Conservation (phyloP, 2,329 filamentous ascomycete species). For the Neofusicoccum laricinum region DNA sequence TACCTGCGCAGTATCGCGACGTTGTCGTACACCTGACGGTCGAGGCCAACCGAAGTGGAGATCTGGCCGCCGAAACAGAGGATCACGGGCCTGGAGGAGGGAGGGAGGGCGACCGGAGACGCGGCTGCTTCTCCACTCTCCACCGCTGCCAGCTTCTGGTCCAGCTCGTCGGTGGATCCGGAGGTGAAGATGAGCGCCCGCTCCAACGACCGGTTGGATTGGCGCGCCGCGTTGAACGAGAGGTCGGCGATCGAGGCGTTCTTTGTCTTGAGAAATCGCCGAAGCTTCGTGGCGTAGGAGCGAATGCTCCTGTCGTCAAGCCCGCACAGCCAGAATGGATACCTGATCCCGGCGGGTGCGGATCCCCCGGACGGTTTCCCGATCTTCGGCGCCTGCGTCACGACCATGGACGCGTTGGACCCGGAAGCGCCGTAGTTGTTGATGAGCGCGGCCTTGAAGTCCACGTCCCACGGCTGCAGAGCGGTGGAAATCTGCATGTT, state of each 20-base stretch:
- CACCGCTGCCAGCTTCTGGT: background rate
- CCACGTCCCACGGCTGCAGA: slow-evolving; percentile 13
- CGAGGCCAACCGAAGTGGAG: slow-evolving; percentile 16
- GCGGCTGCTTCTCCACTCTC: background rate
- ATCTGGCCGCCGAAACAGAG: slow-evolving; percentile 25
- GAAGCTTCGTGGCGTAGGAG: slow-evolving; percentile 8
- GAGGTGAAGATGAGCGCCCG: background rate
- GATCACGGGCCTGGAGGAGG: slow-evolving; percentile 18
- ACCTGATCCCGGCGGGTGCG: background rate
- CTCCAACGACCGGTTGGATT: background rate
- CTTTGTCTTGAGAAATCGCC: background rate
- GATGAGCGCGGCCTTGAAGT: background rate
- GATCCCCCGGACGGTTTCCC: too few species aligned
- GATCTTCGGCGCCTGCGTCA: background rate
- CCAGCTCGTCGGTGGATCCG: background rate
- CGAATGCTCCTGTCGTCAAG: slow-evolving; percentile 6
- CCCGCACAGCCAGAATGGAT: slow-evolving; percentile 15
- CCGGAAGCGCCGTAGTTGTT: background rate
- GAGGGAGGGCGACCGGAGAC: background rate
- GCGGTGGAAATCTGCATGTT: slow-evolving; percentile 17
- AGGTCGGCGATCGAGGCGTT: background rate
- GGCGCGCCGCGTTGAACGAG: background rate
- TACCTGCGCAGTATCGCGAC: slow-evolving; percentile 19
- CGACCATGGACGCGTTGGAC: background rate
- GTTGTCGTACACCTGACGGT: slow-evolving; percentile 18